Base-by-base conservation (phyloP, 2,329 filamentous ascomycete species). In the Clarireedia monteithiana region DNA sequence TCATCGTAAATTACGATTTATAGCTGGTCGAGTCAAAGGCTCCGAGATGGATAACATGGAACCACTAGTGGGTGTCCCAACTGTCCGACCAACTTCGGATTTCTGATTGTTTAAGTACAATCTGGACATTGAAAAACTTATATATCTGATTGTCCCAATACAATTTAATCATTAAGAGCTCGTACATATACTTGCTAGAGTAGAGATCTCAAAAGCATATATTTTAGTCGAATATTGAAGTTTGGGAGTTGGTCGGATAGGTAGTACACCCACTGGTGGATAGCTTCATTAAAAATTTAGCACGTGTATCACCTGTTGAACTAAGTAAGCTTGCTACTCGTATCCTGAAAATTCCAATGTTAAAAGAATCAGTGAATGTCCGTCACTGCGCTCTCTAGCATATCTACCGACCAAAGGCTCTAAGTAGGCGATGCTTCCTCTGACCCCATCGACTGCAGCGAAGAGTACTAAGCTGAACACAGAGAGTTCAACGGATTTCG, bases 401-500 rank as follows among this genome's bases (percentile, higher is more conserved):
- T 55, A 3, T 55, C 56, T 4, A 40, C 47, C 30, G 56, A 46
- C 26, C 45, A 30, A 2, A n/a, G 34, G 5, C 26, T 58, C 26
- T 10, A 12, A 10, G 10, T 42, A 9, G 47, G 51, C 14, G 52
- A 55, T 12, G 47, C 47, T n/a, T 47, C 51, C 17, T 6, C 27
- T 0, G 24, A 39, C 15, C 36, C 46, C 4, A 55, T 55, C 12
- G 36, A 30, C 17, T n/a, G 9, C 4, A 42, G 48, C 23, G 6
- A 24, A 4, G 39, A 40, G 20, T 17, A 47, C 34, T 58, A 40
- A 20, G 20, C 51, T 4, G 9, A 36, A 9, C 51, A 45, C 12
- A 14, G n/a, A 2, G 14, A 15, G 4, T 58, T 58, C 42, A 17
- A 47, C 20, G 51, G 42, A 9, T 58, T 58, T 24, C 38, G 42